A percentile compares a stretch with the other conserved stretches of the same genome.
Evolutionary conservation across 2,329 filamentous ascomycete genomes (phyloP).

Genomic region (Achaetomium macrosporum): DNA sequence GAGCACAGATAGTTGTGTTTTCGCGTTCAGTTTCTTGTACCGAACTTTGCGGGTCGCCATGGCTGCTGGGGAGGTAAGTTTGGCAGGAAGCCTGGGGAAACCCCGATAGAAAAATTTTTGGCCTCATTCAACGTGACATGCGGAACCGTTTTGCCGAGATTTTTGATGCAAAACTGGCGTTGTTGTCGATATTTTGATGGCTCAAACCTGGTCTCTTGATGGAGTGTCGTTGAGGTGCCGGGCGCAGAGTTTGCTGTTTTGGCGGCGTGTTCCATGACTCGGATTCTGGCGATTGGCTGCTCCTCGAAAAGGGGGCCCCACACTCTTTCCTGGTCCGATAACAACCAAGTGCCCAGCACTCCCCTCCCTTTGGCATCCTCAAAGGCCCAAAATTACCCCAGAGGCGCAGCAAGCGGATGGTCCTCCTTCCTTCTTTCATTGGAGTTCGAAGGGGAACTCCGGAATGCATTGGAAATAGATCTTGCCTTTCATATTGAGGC

Average conservation of each 20-base stretch:
- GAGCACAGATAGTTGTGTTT: constrained; percentile 80
- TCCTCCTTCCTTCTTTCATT: not conserved
- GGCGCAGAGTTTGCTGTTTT: constrained; percentile 48
- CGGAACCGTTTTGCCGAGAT: constrained; percentile 45
- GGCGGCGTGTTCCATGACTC: constrained; percentile 22
- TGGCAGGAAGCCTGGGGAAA: constrained; percentile 46
- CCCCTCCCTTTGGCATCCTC: not conserved
- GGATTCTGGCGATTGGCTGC: constrained; percentile 20
- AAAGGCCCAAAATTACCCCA: not conserved
- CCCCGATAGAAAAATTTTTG: constrained; percentile 56
- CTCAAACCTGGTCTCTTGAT: constrained; percentile 41
- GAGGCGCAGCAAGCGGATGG: not conserved
- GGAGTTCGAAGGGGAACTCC: not conserved
- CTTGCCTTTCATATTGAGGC: no score
- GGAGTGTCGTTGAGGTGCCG: constrained; percentile 51
- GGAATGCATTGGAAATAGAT: not conserved
- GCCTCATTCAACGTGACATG: constrained; percentile 55
- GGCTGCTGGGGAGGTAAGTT: constrained; percentile 36
- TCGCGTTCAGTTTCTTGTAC: constrained; percentile 87
- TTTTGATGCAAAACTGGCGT: constrained; percentile 48
- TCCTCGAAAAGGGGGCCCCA: constrained; percentile 17
- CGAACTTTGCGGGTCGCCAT: constrained; percentile 66
- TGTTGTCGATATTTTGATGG: constrained; percentile 52
- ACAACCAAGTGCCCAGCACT: not conserved
- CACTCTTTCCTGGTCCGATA: not conserved